Percentiles rank a stretch among this genome's conserved stretches.
Evolutionary conservation across 129 eudicot genomes (phyloP).

Genomic region (Calendula officinalis): DNA sequence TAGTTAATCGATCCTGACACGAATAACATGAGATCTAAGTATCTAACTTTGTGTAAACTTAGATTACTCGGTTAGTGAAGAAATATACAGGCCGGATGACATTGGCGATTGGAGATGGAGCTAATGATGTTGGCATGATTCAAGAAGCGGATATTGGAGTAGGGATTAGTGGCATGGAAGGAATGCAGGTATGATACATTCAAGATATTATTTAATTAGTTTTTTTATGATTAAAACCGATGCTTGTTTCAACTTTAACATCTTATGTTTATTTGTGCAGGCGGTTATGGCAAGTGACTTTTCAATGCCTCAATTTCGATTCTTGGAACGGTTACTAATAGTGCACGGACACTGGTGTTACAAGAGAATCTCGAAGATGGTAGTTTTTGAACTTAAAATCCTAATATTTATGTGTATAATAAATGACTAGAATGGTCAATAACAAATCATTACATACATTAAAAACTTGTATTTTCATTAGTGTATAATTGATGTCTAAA

Average conservation of each 20-base stretch:
- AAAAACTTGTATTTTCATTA: too few species aligned
- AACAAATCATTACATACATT: too few species aligned
- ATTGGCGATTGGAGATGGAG: conserved; percentile 58
- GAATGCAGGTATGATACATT: conserved; percentile 51
- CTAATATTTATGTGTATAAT: conserved; percentile 1
- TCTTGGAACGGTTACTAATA: conserved; percentile 51
- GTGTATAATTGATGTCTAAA: too few species aligned
- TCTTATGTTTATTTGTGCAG: conserved; percentile 30
- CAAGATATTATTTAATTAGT: neutral
- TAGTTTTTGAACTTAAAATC: neutral
- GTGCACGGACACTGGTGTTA: conserved; percentile 70
- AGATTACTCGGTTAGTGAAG: conserved; percentile 55
- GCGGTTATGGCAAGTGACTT: conserved; percentile 65
- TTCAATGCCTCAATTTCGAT: conserved; percentile 56
- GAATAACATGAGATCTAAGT: neutral
- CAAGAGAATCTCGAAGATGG: conserved; percentile 63
- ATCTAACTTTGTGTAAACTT: conserved; percentile 16
- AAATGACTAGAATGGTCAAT: too few species aligned
- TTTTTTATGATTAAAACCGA: neutral
- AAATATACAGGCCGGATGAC: conserved; percentile 46
- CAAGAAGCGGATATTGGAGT: conserved; percentile 63
- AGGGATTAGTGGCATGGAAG: conserved; percentile 68
- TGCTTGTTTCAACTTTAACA: conserved; percentile 8
- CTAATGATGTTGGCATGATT: conserved; percentile 62
- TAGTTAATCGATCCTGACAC: too few species aligned